phyloP scores from a whole-genome alignment of 164 flowering plant genomes.

The Stephania japonica region DNA sequence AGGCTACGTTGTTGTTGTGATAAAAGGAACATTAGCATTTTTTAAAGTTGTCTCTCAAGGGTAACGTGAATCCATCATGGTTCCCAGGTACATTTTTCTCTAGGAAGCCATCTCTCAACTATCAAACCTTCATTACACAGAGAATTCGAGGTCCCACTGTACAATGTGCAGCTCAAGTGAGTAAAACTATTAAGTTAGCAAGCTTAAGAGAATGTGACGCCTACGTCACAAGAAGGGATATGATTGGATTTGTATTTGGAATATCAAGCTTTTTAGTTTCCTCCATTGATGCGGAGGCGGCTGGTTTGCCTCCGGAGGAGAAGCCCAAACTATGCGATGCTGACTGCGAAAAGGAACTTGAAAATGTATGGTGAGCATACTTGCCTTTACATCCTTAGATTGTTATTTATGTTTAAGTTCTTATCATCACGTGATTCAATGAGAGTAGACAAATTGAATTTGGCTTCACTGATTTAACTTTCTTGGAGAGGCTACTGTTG shows the following conservation, averaged over 20 bases:
- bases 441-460: background rate
- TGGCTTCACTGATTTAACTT: too few relatives aligned
- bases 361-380: constrained; percentile 99
- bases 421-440: background rate
- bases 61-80: background rate
- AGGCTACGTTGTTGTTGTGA: too few relatives aligned
- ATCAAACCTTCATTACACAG: constrained; percentile 12
- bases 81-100: constrained; percentile 16
- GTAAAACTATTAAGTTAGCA: constrained; percentile 9
- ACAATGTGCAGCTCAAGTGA: constrained; percentile 22
- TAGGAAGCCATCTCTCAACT: constrained; percentile 12
- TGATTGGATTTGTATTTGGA: constrained; percentile 41
- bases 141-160: constrained; percentile 16
- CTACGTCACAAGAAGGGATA: constrained; percentile 38
- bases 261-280: constrained; percentile 28
- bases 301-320: constrained; percentile 87
- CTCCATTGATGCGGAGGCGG: constrained; percentile 43
- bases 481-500: too few relatives aligned
- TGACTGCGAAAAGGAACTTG: constrained; percentile 82
- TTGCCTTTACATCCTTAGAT: constrained; percentile 15
- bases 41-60: background rate
- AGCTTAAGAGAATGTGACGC: constrained; percentile 13
- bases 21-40: too few relatives aligned
- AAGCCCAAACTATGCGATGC: constrained; percentile 78
- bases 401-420: background rate